These are phyloP conservation scores for Calcarisporium arbuscula DNA, from an alignment of 2,329 filamentous ascomycete genomes.

Conservation along the genomic window DNA sequence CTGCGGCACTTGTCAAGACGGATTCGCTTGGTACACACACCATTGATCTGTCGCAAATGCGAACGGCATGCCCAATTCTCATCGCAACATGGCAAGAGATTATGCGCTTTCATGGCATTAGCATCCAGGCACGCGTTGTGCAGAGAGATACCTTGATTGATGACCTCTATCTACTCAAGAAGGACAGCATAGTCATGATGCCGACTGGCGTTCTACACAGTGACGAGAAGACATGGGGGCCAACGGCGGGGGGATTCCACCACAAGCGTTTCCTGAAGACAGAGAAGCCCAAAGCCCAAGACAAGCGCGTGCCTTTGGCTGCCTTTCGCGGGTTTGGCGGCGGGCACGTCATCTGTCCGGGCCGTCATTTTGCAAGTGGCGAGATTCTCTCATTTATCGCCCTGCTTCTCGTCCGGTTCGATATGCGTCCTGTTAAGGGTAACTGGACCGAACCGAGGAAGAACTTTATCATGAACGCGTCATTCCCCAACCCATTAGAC, in stretches of 20 bases:
- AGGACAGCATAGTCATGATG: constrained; percentile 2
- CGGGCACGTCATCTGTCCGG: constrained; percentile 4
- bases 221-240: constrained; percentile 2
- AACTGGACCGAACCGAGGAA: constrained; percentile 5
- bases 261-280: constrained; percentile 5
- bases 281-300: too few relatives aligned
- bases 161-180: constrained; percentile 4
- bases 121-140: constrained; percentile 2
- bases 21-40: background rate
- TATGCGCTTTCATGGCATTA: constrained; percentile 1
- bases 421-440: constrained; percentile 1
- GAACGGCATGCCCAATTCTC: constrained; percentile 4
- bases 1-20: too few relatives aligned
- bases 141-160: constrained; percentile 3
- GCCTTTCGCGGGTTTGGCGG: constrained; percentile 7
- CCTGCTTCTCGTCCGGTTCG: constrained; percentile 4
- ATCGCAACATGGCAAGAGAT: constrained; percentile 6
- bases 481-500: constrained; percentile 1
- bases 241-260: constrained; percentile 2
- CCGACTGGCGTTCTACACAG: background rate
- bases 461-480: background rate
- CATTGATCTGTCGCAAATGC: constrained; percentile 4
- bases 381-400: constrained; percentile 4
- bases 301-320: background rate
- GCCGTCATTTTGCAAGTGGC: constrained; percentile 5